Conservation (phyloP, 441 rosid species). For the Iberis amara region DNA sequence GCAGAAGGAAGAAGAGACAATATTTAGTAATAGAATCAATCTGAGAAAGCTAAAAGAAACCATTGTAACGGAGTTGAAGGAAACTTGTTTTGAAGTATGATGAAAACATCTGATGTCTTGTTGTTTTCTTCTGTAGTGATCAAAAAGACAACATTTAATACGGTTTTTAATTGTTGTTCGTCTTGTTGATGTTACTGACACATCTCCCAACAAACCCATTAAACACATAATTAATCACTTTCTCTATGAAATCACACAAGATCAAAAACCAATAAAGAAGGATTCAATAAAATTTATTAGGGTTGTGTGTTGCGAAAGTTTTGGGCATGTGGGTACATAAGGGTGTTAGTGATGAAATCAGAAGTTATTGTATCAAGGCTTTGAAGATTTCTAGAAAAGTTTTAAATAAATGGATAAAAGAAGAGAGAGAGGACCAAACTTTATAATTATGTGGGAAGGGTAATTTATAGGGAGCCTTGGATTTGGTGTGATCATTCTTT, state of each 20-base stretch:
- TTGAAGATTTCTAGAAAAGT: conserved; percentile 11
- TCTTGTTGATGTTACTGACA: conserved; percentile 34
- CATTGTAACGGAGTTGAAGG: conserved; percentile 42
- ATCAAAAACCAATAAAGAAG: conserved; percentile 10
- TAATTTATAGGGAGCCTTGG: conserved; percentile 23
- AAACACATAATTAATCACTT: conserved; percentile 30
- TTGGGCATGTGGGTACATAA: conserved; percentile 55
- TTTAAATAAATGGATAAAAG: conserved; percentile 7
- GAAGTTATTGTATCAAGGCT: conserved; percentile 6
- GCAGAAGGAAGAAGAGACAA: conserved; percentile 42
- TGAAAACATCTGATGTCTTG: conserved; percentile 33
- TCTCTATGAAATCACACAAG: conserved; percentile 21
- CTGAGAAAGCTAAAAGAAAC: conserved; percentile 36
- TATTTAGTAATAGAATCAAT: conserved; percentile 39
- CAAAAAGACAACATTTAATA: conserved; percentile 40
- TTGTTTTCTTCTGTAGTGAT: conserved; percentile 50
- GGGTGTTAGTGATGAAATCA: conserved; percentile 44
- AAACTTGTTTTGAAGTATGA: conserved; percentile 25
- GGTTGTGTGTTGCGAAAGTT: conserved; percentile 47
- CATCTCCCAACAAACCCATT: conserved; percentile 37
- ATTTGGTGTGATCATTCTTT: conserved; percentile 30
- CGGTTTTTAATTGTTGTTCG: conserved; percentile 33
- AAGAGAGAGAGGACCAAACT: conserved; percentile 15
- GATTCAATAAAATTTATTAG: conserved; percentile 25
- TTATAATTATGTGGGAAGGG: conserved; percentile 15